phyloP scores from a whole-genome alignment of 2,329 filamentous ascomycete genomes.

The Diaporthe sp. region DNA sequence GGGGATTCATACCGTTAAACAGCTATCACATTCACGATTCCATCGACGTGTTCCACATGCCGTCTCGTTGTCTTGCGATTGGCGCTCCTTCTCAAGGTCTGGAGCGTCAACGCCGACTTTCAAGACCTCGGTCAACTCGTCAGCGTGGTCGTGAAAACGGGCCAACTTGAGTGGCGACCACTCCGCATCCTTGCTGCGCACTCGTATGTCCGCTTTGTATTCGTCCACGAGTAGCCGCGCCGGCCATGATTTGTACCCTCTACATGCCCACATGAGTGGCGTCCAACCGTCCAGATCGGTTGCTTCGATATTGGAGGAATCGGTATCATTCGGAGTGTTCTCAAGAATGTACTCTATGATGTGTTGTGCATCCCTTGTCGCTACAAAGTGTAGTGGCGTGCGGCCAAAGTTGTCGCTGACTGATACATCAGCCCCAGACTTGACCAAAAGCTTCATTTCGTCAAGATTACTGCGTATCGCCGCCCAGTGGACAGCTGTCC shows the following conservation, averaged over 20 bases:
- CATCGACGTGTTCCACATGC: too few relatives aligned
- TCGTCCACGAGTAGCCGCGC: background rate
- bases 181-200: background rate
- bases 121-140: background rate
- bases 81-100: background rate
- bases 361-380: too few relatives aligned
- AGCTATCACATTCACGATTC: background rate
- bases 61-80: background rate
- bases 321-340: too few relatives aligned
- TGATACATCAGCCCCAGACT: too few relatives aligned
- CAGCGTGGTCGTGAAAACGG: background rate
- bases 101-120: background rate
- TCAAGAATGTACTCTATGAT: too few relatives aligned
- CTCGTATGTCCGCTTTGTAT: background rate
- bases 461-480: too few relatives aligned
- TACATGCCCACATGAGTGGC: slow-evolving; percentile 10
- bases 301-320: background rate
- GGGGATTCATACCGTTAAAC: background rate
- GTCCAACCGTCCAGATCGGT: slow-evolving; percentile 14
- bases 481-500: background rate
- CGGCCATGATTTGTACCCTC: fast-evolving
- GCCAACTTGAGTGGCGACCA: background rate
- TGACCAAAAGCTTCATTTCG: too few relatives aligned
- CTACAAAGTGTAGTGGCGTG: too few relatives aligned
- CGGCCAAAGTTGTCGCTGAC: too few relatives aligned